phyloP scores from a whole-genome alignment of 1,139 yeast genomes.

The Scheffersomyces quercinus region DNA sequence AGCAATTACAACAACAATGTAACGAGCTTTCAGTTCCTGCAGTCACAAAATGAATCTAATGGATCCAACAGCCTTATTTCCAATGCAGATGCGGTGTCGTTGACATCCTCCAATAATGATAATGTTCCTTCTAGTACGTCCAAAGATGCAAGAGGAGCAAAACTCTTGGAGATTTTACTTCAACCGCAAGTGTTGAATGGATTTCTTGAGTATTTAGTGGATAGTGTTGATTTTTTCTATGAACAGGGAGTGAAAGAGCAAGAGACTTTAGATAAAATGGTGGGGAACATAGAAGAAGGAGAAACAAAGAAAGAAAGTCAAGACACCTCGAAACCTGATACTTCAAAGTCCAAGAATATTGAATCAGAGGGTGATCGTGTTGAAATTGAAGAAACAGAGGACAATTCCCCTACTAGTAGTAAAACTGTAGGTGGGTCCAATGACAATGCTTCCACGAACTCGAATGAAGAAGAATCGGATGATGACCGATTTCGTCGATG shows the following conservation, averaged over 20 bases:
- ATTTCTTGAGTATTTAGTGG: conserved; percentile 28
- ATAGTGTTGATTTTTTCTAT: conserved; percentile 43
- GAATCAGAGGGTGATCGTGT: conserved; percentile 11
- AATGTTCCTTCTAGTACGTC: conserved; percentile 18
- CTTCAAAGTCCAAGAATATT: too few relatives aligned
- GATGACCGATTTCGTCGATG: conserved; percentile 43
- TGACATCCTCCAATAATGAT: conserved; percentile 40
- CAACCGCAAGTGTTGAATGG: conserved; percentile 50
- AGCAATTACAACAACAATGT: conserved; percentile 30
- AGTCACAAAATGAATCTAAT: conserved; percentile 27
- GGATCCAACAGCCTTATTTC: conserved; percentile 5
- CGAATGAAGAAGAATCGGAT: conserved; percentile 22
- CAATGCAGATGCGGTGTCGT: conserved; percentile 32
- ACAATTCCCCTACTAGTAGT: background rate
- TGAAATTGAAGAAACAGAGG: conserved; percentile 10
- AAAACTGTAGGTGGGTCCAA: background rate
- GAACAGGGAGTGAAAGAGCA: conserved; percentile 29
- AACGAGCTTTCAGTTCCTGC: conserved; percentile 35
- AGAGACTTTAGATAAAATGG: conserved; percentile 9
- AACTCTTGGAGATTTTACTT: conserved; percentile 42
- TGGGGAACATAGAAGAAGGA: conserved; percentile 5
- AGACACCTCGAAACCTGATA: conserved; percentile 1
- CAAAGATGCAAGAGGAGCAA: conserved; percentile 42
- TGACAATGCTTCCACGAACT: conserved; percentile 5
- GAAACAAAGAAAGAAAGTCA: conserved; percentile 4